phyloP scores from a whole-genome alignment of 2,329 filamentous ascomycete genomes.

The Tricladium varicosporioides region DNA sequence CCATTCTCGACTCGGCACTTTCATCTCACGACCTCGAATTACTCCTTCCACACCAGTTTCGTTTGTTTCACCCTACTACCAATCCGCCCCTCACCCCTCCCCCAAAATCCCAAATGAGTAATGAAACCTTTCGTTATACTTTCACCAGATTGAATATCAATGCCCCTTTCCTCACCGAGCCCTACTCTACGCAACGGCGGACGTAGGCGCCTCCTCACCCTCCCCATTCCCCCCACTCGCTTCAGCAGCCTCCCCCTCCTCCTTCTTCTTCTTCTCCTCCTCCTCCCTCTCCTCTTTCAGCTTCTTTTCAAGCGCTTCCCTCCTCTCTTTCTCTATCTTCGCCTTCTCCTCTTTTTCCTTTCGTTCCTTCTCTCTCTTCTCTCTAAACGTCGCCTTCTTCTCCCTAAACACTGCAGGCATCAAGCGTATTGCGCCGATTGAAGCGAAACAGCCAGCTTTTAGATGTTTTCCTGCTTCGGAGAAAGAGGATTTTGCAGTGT shows the following conservation, averaged over 20 bases:
- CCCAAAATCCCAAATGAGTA: not conserved
- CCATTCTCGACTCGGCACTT: not conserved
- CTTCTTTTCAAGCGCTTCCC: conserved; percentile 40
- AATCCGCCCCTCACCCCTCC: not conserved
- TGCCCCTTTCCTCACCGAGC: not conserved
- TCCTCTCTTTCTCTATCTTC: conserved; percentile 26
- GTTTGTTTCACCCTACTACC: not conserved
- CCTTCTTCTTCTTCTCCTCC: conserved; percentile 31
- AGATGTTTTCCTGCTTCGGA: conserved; percentile 12
- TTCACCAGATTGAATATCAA: not conserved
- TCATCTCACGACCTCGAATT: not conserved
- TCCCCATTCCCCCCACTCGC: not conserved
- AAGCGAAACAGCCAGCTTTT: not conserved
- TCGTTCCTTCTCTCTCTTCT: conserved; percentile 26
- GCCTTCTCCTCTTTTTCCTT: conserved; percentile 36
- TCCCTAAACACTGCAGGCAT: conserved; percentile 36
- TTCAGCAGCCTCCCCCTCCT: not conserved
- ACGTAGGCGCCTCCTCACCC: not conserved
- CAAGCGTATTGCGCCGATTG: not conserved
- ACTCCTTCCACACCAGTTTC: not conserved
- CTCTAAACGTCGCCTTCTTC: conserved; percentile 36
- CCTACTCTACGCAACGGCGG: not conserved
- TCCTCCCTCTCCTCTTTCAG: conserved; percentile 32
- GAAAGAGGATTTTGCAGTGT: conserved; percentile 25
- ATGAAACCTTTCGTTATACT: no score